A percentile compares a stretch with the other conserved stretches of the same genome.
These are phyloP conservation scores for Coniochaeta pulveracea DNA, from an alignment of 2,329 filamentous ascomycete species.

Conservation along the genomic window DNA sequence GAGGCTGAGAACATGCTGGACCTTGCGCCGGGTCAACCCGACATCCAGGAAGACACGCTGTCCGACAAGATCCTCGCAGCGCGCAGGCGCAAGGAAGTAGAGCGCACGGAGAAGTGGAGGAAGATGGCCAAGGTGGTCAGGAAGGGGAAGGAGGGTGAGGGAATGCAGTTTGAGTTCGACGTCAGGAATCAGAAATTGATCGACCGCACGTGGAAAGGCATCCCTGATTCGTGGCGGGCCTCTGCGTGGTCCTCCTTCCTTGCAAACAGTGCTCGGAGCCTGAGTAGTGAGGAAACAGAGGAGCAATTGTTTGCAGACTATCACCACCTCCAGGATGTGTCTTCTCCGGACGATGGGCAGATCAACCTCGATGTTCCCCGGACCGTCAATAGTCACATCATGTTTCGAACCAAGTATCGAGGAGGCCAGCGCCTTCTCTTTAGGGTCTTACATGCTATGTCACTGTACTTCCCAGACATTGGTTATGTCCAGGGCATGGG, in stretches of 20 bases:
- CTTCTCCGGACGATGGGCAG: constrained; percentile 84
- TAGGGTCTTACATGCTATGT: constrained; percentile 82
- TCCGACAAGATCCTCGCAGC: constrained; percentile 39
- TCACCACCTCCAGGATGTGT: constrained; percentile 58
- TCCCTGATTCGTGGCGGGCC: constrained; percentile 88
- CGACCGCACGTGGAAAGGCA: constrained; percentile 92
- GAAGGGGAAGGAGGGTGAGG: constrained; percentile 38
- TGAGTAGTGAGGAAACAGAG: constrained; percentile 52
- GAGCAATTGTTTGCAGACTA: constrained; percentile 63
- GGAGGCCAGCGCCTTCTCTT: constrained; percentile 89
- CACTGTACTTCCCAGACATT: constrained; percentile 79
- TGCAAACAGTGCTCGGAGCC: constrained; percentile 58
- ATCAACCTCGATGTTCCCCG: constrained; percentile 95
- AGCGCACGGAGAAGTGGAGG: constrained; percentile 55
- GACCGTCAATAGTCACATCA: constrained; percentile 91
- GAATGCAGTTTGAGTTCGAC: constrained; percentile 69
- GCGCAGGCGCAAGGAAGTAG: constrained; percentile 50
- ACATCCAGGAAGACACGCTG: constrained; percentile 43
- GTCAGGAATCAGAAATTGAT: constrained; percentile 72
- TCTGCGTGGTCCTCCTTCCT: constrained; percentile 95
- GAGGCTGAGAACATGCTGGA: constrained; percentile 59
- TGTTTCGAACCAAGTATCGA: constrained; percentile 87
- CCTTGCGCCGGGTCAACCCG: constrained; percentile 42
- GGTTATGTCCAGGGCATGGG: constrained; percentile 99
- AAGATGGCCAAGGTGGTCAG: constrained; percentile 51